Evolutionary conservation across 2,329 filamentous ascomycete species (phyloP), one percentile per base, ranked within the genome.

Genomic region (Fusarium hainanense): DNA sequence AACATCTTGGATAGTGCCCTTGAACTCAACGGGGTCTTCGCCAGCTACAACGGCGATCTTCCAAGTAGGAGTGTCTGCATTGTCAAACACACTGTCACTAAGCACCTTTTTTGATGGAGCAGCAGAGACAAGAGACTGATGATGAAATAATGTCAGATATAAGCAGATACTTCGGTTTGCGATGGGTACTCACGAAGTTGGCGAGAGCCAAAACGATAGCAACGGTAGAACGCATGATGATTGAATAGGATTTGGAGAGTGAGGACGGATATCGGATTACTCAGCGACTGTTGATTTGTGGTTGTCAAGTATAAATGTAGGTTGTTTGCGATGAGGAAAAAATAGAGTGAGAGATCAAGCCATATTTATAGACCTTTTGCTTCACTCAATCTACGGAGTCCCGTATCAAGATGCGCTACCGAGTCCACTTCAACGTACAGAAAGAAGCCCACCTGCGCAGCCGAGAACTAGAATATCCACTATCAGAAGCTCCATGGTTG

Each of bases 121-220:
- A 48, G 44, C 44, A 4, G 9, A 20, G 27, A 48, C 44, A 6
- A 48, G 13, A 30, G 44, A 16, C 44, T 48, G 13, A 7, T 10
- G 4, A 20, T 13, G n/a, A 7, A 34, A 34, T 2, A 16, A 30
- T 8, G 9, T 30, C 7, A 48, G 44, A 6, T 30, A 21, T 7
- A n/a, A 7, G 20, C 5, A 11, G 11, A 48, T 10, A 6, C 0
- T 21, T 30, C 3, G n/a, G 13, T 2, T 6, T 48, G 1, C 4
- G 3, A 6, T 10, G n/a, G 9, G 13, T 48, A 48, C 44, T 30
- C 4, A 48, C 25, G 3, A 30, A 14, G 44, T 30, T 48, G 44
- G 44, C 27, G 2, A 48, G 6, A 48, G 44, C 13, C 44, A 48
- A 21, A 2, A 18, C 18, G 8, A 48, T 16, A 2, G 44, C 9